These are phyloP conservation scores for Penicillium sclerotiorum DNA, from an alignment of 2,329 filamentous ascomycete genomes.

Conservation along the genomic window DNA sequence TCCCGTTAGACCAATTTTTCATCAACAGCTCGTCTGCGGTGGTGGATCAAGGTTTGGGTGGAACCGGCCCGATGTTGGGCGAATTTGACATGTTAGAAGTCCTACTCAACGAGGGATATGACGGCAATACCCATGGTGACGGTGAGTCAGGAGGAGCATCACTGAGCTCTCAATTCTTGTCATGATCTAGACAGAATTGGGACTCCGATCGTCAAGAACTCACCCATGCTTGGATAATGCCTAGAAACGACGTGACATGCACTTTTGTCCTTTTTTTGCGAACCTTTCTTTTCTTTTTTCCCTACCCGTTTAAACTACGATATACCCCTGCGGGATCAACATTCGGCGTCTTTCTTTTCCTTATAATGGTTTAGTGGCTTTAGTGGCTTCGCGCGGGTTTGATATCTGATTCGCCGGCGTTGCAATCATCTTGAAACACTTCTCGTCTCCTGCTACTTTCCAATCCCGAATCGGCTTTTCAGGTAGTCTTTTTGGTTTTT, in stretches of 20 bases:
- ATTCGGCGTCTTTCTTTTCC: conserved; percentile 11
- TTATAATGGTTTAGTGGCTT: no score
- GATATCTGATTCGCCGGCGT: conserved; percentile 11
- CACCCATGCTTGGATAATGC: neutral
- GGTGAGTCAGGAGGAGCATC: conserved; percentile 18
- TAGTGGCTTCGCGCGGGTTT: neutral
- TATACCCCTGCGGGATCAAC: conserved; percentile 23
- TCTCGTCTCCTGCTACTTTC: conserved; percentile 4
- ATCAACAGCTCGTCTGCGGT: conserved; percentile 48
- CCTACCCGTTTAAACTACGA: conserved; percentile 9
- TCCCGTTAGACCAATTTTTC: conserved; percentile 65
- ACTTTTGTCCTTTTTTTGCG: conserved; percentile 1
- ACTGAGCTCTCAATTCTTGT: conserved; percentile 35
- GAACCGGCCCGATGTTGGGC: conserved; percentile 64
- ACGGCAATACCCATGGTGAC: conserved; percentile 30
- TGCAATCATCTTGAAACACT: conserved; percentile 19
- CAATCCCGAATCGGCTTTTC: no score
- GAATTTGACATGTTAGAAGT: conserved; percentile 55
- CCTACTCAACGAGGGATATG: conserved; percentile 47
- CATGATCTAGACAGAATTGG: conserved; percentile 9
- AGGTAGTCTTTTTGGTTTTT: neutral
- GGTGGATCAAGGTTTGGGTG: conserved; percentile 58
- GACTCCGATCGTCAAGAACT: neutral
- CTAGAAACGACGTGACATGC: conserved; percentile 7
- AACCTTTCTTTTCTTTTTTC: conserved; percentile 4